Conservation (phyloP, 768 basidiomycete species). For the Amanita rimosa region DNA sequence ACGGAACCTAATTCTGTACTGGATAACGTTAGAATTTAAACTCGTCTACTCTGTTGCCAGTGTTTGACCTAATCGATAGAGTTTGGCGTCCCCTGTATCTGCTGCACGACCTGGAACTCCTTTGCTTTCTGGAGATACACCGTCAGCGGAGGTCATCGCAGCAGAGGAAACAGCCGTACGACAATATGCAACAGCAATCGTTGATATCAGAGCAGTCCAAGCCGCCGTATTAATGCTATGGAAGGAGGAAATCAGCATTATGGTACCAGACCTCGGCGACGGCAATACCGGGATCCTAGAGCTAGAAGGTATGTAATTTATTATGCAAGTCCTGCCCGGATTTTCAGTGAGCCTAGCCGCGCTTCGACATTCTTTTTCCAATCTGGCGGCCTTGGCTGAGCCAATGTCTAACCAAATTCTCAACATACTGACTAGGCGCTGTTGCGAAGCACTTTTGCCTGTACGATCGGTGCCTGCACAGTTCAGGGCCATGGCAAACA, state of each 20-base stretch:
- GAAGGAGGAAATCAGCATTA: constrained; percentile 51
- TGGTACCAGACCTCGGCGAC: constrained; percentile 38
- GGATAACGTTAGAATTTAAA: neutral
- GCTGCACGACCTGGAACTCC: constrained; percentile 44
- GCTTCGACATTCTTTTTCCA: constrained; percentile 39
- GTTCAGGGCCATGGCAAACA: constrained; percentile 75
- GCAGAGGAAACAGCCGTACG: constrained; percentile 56
- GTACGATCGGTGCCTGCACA: constrained; percentile 87
- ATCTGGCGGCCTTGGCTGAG: constrained; percentile 39
- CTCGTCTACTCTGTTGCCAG: neutral
- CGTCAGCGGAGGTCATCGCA: constrained; percentile 41
- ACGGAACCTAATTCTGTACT: constrained; percentile 7
- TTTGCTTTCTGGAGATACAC: constrained; percentile 31
- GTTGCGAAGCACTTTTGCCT: constrained; percentile 73
- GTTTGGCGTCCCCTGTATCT: constrained; percentile 12
- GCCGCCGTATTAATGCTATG: constrained; percentile 46
- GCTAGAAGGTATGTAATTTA: constrained; percentile 36
- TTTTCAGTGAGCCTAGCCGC: constrained; percentile 28
- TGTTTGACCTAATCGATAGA: neutral
- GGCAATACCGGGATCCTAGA: constrained; percentile 19
- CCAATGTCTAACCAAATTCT: constrained; percentile 56
- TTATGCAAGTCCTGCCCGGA: neutral
- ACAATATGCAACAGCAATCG: constrained; percentile 54
- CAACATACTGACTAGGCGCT: constrained; percentile 64
- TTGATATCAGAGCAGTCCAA: constrained; percentile 55